Percentiles rank a stretch among this genome's conserved stretches.
phyloP scores from a whole-genome alignment of 2,329 filamentous ascomycete species.

The Xylaria sp. region DNA sequence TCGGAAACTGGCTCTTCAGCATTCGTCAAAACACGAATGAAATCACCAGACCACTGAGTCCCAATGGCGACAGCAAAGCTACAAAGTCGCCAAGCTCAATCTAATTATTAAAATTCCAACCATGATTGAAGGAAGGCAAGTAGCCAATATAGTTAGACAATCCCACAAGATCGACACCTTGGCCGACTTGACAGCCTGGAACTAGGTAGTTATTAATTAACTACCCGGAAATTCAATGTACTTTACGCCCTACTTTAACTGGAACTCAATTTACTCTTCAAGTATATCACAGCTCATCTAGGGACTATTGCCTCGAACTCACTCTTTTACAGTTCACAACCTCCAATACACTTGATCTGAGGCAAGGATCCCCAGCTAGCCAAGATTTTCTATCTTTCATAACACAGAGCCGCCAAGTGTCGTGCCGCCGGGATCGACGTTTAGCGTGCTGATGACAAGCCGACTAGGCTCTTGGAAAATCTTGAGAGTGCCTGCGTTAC shows the following conservation, averaged over 20 bases:
- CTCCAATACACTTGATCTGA: neutral
- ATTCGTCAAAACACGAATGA: conserved; percentile 1
- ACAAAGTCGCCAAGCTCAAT: neutral
- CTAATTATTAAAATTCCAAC: neutral
- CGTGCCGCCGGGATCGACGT: conserved; percentile 22
- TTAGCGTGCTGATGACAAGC: conserved; percentile 10
- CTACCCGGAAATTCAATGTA: neutral
- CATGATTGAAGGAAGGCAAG: neutral
- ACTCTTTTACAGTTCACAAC: neutral
- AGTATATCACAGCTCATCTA: neutral
- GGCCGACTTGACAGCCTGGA: neutral
- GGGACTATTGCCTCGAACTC: neutral
- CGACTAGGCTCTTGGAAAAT: conserved; percentile 12
- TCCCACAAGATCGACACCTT: conserved; percentile 1
- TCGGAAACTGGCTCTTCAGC: neutral
- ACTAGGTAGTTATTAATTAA: neutral
- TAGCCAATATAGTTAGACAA: neutral
- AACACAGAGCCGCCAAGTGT: conserved; percentile 22
- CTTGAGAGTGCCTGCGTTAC: neutral
- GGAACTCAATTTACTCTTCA: neutral
- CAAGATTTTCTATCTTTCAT: conserved; percentile 4
- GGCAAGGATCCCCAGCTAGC: conserved; percentile 12
- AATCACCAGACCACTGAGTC: conserved; percentile 15
- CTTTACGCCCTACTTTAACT: neutral
- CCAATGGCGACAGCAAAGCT: conserved; percentile 9